A percentile compares a stretch with the other conserved stretches of the same genome.
Conservation (phyloP, 306 rosid species). For the Vigna radiata region DNA sequence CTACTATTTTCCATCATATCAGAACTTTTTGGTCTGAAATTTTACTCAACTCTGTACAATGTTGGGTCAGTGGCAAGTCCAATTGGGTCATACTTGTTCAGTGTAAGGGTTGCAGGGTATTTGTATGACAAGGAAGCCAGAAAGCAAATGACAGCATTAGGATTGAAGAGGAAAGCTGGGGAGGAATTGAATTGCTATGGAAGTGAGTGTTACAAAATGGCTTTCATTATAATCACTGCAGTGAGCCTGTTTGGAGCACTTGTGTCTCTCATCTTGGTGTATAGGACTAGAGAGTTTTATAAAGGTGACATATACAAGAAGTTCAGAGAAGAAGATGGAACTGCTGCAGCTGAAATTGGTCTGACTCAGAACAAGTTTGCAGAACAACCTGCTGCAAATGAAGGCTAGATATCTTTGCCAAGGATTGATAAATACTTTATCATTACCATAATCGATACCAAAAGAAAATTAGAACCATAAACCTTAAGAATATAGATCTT, state of each 20-base stretch:
- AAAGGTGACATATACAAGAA: constrained; percentile 57
- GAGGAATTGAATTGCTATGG: constrained; percentile 59
- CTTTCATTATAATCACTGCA: constrained; percentile 55
- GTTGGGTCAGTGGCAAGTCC: constrained; percentile 82
- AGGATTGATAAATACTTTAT: not conserved
- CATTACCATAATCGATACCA: not conserved
- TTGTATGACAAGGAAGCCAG: constrained; percentile 55
- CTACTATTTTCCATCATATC: constrained; percentile 76
- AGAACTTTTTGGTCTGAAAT: constrained; percentile 79
- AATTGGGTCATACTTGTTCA: constrained; percentile 56
- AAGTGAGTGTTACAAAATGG: constrained; percentile 48
- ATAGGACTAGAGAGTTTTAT: constrained; percentile 59
- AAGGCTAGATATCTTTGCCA: not conserved
- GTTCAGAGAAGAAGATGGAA: constrained; percentile 47
- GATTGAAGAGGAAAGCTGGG: constrained; percentile 45
- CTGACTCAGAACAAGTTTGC: constrained; percentile 26
- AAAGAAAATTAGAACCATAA: not conserved
- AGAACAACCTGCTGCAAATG: constrained; percentile 1
- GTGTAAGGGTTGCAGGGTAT: constrained; percentile 54
- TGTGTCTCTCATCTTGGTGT: constrained; percentile 55
- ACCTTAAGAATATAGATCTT: too few relatives aligned
- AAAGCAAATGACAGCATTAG: constrained; percentile 46
- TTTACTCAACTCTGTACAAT: constrained; percentile 77
- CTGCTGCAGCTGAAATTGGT: constrained; percentile 39
- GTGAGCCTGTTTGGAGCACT: constrained; percentile 55